Evolutionary conservation across 306 rosid genomes (phyloP).

Genomic region (Dicorynia guianensis): DNA sequence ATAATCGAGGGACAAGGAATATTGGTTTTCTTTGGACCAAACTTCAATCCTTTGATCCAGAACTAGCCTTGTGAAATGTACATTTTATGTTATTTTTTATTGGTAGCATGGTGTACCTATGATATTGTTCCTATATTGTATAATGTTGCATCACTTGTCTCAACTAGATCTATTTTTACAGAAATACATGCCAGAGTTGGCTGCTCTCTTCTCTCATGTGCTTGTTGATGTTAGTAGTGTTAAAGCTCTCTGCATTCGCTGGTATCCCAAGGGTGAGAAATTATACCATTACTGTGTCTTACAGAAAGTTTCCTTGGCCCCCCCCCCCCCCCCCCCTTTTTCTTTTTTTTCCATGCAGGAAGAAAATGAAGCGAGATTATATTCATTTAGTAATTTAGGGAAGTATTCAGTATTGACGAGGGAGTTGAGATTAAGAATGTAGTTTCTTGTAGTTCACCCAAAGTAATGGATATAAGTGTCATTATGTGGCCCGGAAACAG

Average conservation of each 20-base stretch:
- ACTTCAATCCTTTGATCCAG: neutral
- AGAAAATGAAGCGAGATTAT: no score
- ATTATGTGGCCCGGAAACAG: no score
- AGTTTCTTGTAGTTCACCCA: no score
- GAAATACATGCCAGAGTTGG: conserved; percentile 98
- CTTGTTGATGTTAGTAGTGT: conserved; percentile 95
- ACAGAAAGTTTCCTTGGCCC: neutral
- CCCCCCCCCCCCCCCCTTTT: no score
- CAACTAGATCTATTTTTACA: conserved; percentile 46
- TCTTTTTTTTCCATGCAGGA: no score
- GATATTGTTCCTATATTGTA: conserved; percentile 31
- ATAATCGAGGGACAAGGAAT: neutral
- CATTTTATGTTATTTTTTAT: conserved; percentile 12
- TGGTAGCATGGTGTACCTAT: neutral
- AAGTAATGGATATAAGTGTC: no score
- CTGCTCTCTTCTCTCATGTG: conserved; percentile 89
- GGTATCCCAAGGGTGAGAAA: conserved; percentile 87
- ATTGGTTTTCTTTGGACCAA: neutral
- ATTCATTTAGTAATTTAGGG: no score
- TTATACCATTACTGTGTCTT: conserved; percentile 8
- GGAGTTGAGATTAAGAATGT: no score
- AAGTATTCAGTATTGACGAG: no score
- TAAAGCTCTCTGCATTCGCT: conserved; percentile 82
- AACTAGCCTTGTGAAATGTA: conserved; percentile 1
- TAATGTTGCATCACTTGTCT: conserved; percentile 24